phyloP scores from a whole-genome alignment of 2,329 filamentous ascomycete genomes.

The Incumbomyces lentus region DNA sequence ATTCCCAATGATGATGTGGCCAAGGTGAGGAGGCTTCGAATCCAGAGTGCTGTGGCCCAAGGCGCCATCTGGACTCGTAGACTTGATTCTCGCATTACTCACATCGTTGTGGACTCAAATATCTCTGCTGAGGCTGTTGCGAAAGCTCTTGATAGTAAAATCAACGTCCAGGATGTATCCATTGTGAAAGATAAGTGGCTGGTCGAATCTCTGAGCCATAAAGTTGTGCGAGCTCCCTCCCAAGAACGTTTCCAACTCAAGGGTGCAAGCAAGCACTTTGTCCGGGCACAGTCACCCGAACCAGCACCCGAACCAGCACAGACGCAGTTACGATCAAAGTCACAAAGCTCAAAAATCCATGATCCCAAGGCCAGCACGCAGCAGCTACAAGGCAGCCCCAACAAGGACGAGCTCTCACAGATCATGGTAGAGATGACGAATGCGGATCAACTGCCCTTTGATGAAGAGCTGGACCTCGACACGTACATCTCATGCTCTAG shows the following conservation, averaged over 20 bases:
- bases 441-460: background rate
- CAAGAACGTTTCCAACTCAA: slow-evolving; percentile 50
- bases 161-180: slow-evolving; percentile 1
- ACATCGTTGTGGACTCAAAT: slow-evolving; percentile 51
- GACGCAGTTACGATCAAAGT: background rate
- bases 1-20: slow-evolving; percentile 70
- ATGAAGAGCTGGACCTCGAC: slow-evolving; percentile 36
- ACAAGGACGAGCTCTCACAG: slow-evolving; percentile 49
- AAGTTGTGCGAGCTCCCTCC: slow-evolving; percentile 46
- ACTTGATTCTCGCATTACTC: slow-evolving; percentile 29
- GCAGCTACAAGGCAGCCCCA: slow-evolving; percentile 15
- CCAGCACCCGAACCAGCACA: background rate
- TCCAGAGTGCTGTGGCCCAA: slow-evolving; percentile 62
- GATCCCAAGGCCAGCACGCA: background rate
- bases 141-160: slow-evolving; percentile 9
- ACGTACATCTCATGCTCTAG: slow-evolving; percentile 33
- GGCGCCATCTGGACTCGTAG: slow-evolving; percentile 61
- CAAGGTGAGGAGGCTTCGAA: slow-evolving; percentile 56
- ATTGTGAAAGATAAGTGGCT: slow-evolving; percentile 57
- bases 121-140: slow-evolving; percentile 4
- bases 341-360: background rate
- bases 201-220: slow-evolving; percentile 55
- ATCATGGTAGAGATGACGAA: slow-evolving; percentile 53
- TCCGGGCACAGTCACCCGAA: background rate
- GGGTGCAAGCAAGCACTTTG: slow-evolving; percentile 4